These are phyloP conservation scores for Fraxinus albicans DNA, from an alignment of 305 asterid genomes.

Conservation along the genomic window DNA sequence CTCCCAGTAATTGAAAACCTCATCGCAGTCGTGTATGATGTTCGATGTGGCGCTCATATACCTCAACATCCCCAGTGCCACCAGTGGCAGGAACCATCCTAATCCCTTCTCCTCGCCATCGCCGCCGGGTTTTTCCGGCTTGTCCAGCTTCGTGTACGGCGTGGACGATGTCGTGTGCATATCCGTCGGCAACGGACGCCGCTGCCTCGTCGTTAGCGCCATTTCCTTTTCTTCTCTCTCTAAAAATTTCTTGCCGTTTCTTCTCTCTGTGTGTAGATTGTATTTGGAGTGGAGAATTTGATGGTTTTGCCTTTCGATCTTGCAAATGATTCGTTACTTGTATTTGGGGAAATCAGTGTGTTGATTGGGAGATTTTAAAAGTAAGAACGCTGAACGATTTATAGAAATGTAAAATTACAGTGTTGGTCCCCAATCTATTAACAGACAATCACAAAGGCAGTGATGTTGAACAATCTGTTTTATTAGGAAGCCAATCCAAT, in stretches of 20 bases:
- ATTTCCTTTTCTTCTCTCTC: conserved; percentile 28
- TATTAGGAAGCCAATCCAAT: neutral
- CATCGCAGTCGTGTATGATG: conserved; percentile 96
- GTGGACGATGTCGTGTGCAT: conserved; percentile 41
- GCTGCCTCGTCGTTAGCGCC: conserved; percentile 74
- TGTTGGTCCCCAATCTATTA: neutral
- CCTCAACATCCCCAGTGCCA: conserved; percentile 68
- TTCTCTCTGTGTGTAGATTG: conserved; percentile 17
- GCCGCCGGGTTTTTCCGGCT: conserved; percentile 52
- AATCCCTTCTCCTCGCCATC: conserved; percentile 49
- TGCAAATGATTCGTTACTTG: neutral
- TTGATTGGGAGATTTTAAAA: neutral
- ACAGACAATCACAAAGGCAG: neutral
- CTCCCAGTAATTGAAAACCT: conserved; percentile 99
- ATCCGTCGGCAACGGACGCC: conserved; percentile 74
- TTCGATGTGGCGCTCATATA: conserved; percentile 94
- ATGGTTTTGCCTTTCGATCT: neutral
- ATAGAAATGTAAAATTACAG: neutral
- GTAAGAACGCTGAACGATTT: neutral
- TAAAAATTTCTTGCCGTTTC: conserved; percentile 22
- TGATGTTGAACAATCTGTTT: neutral
- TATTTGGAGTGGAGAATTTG: neutral
- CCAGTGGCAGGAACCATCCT: conserved; percentile 73
- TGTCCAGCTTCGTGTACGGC: conserved; percentile 76
- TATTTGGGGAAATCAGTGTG: neutral